Evolutionary conservation across 306 rosid species (phyloP), one percentile per base, ranked within the genome.

Genomic region (Crotalaria pallida): DNA sequence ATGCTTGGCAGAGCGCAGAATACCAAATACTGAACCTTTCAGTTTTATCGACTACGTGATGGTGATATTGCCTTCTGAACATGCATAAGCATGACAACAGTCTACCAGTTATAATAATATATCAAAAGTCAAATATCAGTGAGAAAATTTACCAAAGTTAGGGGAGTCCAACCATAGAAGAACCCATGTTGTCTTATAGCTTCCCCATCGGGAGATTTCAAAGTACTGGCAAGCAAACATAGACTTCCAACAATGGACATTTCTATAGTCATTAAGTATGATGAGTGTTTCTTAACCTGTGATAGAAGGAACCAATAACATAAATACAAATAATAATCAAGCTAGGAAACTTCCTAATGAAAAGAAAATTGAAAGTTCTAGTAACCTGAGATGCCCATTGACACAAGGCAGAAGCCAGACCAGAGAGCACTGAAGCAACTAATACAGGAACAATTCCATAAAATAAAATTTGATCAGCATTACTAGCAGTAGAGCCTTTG

Each of bases 371-470:
- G 51, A 29, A 79, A 19, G 31, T 84, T 59, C 60, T 29, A 50
- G 81, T 63, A 69, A 94, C 99, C 99, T 94, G 99, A 64, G 97
- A 94, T 71, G 97, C 97, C 99, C 99, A 94, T 65, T 94, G 99
- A 79, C 99, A 94, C 83, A 94, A 77, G 50, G 97, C 58, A 72
- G 99, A 94, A 71, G 99, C 97, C 74, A 95, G 78, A 52, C 99
- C 99, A 10, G 99, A 94, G 65, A 94, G 99, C 51, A 95, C 85
- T 40, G 99, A 95, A 34, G 96, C 96, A 77, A 84, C 83, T 81
- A 95, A 80, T 75, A 95, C 89, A 9, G 99, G 99, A 77, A 95
- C 26, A 71, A 95, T 89, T 77, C 99, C 99, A 75, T 87, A 78
- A 77, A 87, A 91, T 69, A 88, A 77, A 80, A 80, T 80, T 71